phyloP scores from a whole-genome alignment of 2,329 filamentous ascomycete genomes.

The Periconia macrospinosa region DNA sequence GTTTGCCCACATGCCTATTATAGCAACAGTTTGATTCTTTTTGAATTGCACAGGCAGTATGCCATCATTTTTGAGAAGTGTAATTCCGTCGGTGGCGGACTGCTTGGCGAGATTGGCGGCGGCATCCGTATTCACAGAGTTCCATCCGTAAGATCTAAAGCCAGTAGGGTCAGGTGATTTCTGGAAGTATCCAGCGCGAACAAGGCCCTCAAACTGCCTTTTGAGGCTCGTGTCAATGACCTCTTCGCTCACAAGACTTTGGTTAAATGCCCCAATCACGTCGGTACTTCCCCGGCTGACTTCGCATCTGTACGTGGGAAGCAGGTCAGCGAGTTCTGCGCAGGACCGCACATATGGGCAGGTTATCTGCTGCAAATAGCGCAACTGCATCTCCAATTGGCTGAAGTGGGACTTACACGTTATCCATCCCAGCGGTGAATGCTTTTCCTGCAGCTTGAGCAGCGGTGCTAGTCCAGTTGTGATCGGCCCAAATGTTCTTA shows the following conservation, averaged over 20 bases:
- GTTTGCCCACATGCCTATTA: slow-evolving; percentile 63
- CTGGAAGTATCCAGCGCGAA: slow-evolving; percentile 54
- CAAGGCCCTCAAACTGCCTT: slow-evolving; percentile 58
- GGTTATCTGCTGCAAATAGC: no score
- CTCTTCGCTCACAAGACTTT: slow-evolving; percentile 43
- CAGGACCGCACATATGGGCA: slow-evolving; percentile 40
- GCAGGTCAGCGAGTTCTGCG: neutral
- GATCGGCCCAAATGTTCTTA: slow-evolving; percentile 59
- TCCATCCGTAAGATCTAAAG: slow-evolving; percentile 25
- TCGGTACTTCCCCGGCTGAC: slow-evolving; percentile 37
- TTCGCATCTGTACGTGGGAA: slow-evolving; percentile 25
- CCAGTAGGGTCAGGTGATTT: slow-evolving; percentile 38
- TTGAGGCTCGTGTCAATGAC: slow-evolving; percentile 54
- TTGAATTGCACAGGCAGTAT: slow-evolving; percentile 47
- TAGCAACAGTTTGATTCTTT: slow-evolving; percentile 49
- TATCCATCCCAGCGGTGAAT: slow-evolving; percentile 56
- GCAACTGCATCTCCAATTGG: no score
- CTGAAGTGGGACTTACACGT: slow-evolving; percentile 50
- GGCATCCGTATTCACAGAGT: slow-evolving; percentile 54
- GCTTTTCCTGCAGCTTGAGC: slow-evolving; percentile 50
- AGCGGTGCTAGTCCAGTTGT: slow-evolving; percentile 44
- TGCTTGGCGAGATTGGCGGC: slow-evolving; percentile 59
- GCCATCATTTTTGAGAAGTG: slow-evolving; percentile 56
- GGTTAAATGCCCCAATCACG: slow-evolving; percentile 14
- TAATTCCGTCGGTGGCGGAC: slow-evolving; percentile 52